Evolutionary conservation across 2,329 filamentous ascomycete species (phyloP).

Genomic region (Phialophora tarda): DNA sequence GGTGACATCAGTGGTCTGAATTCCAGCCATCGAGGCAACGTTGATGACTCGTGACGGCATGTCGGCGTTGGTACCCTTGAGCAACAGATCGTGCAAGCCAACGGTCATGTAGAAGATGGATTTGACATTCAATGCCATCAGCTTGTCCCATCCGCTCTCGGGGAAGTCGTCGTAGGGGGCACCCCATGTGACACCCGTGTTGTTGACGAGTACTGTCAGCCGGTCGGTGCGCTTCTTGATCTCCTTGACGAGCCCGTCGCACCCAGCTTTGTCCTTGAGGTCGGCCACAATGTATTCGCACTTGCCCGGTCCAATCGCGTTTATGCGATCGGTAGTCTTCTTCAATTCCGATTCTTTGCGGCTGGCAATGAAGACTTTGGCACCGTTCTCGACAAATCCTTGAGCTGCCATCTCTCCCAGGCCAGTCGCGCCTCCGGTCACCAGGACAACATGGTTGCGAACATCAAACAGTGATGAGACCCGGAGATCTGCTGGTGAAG

Average conservation of each 20-base stretch:
- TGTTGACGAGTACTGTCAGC: constrained; percentile 57
- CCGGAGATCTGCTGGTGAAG: constrained; percentile 38
- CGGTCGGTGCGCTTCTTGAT: constrained; percentile 51
- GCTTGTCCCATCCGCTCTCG: constrained; percentile 62
- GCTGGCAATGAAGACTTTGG: constrained; percentile 60
- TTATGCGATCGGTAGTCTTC: constrained; percentile 54
- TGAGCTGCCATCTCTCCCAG: constrained; percentile 60
- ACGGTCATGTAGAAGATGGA: constrained; percentile 56
- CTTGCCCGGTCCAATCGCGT: constrained; percentile 58
- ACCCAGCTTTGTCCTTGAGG: constrained; percentile 59
- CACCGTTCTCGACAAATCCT: constrained; percentile 59
- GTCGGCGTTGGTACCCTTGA: constrained; percentile 52
- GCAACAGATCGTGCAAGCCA: constrained; percentile 55
- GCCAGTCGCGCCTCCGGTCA: constrained; percentile 43
- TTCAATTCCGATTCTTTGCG: constrained; percentile 59
- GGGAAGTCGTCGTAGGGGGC: constrained; percentile 64
- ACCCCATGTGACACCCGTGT: constrained; percentile 60
- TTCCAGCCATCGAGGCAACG: constrained; percentile 57
- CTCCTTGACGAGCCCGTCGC: constrained; percentile 56
- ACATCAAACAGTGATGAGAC: constrained; percentile 42
- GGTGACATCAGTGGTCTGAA: constrained; percentile 55
- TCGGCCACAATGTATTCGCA: constrained; percentile 59
- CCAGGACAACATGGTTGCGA: constrained; percentile 42
- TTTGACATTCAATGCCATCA: constrained; percentile 62
- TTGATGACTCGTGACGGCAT: constrained; percentile 59